Evolutionary conservation across 2,329 filamentous ascomycete species (phyloP), one percentile per base, ranked within the genome.

Genomic region (Penicillium psychrosexuale): DNA sequence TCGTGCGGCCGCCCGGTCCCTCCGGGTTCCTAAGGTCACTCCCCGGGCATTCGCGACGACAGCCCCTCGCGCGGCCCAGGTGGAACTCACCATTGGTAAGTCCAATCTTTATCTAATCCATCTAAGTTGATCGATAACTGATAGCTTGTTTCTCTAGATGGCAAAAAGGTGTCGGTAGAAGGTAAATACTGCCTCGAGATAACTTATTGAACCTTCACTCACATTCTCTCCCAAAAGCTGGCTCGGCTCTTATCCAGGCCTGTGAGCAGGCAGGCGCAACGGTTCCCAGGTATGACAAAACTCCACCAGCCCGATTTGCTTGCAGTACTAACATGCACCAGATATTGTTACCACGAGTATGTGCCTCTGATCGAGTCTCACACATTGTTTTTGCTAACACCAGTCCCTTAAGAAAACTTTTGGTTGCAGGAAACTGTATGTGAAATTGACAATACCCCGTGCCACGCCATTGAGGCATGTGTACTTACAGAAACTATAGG

Each of bases 301-400:
- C 8, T 27, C 36, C 39, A 38, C 5, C 43, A 22, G 15, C 31
- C 42, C 31, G 15, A 33, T 43, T 42, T n/a, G n/a, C 22, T 49
- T 37, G 17, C 51, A 40, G 53, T 66, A 60, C 75, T 79, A 66
- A 77, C 66, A 57, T 3, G 6, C 34, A 64, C 53, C 64, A 90
- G 92, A 90, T 97, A 96, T 78, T 97, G 93, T 80, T 97, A 97
- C 78, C 93, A 97, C 84, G 93, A 97, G 89, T 91, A 85, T 79
- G 85, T 58, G 53, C 62, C 59, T 60, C 54, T 63, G 66, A 61
- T 48, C 45, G 52, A 63, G 28, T 48, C n/a, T 19, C 37, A 28
- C 27, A 51, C 58, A 34, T 47, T 31, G 28, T 42, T 30, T 24
- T 50, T 63, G 54, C 71, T 72, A 69, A 68, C 60, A 47, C 48